Evolutionary conservation across 768 basidiomycete species (phyloP), one percentile per base, ranked within the genome.

Genomic region (Amanita pseudoporphyria): DNA sequence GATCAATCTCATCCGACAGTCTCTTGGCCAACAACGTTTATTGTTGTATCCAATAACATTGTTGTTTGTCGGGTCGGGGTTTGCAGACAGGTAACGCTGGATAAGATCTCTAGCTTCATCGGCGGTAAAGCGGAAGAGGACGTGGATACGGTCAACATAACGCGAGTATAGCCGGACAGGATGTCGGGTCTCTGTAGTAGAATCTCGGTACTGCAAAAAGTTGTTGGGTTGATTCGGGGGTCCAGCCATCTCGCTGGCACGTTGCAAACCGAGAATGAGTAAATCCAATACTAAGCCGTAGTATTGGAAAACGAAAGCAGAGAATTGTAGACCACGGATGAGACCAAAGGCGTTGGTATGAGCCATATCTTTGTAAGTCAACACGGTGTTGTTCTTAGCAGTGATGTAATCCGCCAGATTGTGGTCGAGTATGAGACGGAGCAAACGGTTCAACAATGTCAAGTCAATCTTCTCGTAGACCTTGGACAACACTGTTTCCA

Each of bases 21-120:
- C 96, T 56, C 94, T 79, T 32, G 96, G 96, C 96, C 96, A 99
- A 70, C 96, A 98, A 44, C 92, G 84, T 67, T 95, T 96, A 74
- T 97, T 98, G 71, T 97, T 97, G 68, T 97, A 99, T 1, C 95
- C 96, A 54, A 97, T 95, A 54, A 98, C 89, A 60, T 98, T 98
- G 70, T 97, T 96, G 68, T 97, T 97, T 9, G 89, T 98, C 3
- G 96, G 95, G 67, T 99, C 96, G 3, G 96, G 96, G 61, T 97
- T 94, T 18, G 94, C 95, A 46, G 87, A 90, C 46, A 99, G 80
- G 65, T 98, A 99, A 14, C 96, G 83, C 64, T 99, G 96, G 55
- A 99, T 99, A 49, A 99, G 81, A 63, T 99, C 96, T 39, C 96
- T 78, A 10, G 95, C 84, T 62, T 99, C 96, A 58, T 99, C 96